phyloP scores from a whole-genome alignment of 2,329 filamentous ascomycete species.

The Ophiostoma tasmaniense region DNA sequence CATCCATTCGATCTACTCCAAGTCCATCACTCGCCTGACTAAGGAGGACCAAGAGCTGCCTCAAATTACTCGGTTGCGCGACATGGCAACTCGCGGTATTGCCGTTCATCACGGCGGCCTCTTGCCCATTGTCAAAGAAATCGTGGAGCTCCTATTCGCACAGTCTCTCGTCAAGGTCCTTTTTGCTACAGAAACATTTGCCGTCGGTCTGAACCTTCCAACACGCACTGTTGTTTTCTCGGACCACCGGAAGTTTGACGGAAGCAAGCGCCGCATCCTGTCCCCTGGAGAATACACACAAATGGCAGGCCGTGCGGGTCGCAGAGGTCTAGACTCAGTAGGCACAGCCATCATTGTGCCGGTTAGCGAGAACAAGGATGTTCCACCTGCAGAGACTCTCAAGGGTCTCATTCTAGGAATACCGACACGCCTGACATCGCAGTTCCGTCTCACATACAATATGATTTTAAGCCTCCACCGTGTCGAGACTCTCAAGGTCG shows the following conservation, averaged over 20 bases:
- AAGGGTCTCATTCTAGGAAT: constrained; percentile 93
- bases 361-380: constrained; percentile 70
- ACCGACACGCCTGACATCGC: constrained; percentile 87
- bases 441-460: constrained; percentile 96
- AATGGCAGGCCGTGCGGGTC: constrained; percentile 92
- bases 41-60: constrained; percentile 84
- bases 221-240: constrained; percentile 97
- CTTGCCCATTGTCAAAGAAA: constrained; percentile 92
- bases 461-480: constrained; percentile 96
- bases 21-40: constrained; percentile 83
- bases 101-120: constrained; percentile 94
- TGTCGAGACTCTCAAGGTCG: constrained; percentile 94
- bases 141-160: constrained; percentile 94
- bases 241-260: constrained; percentile 92
- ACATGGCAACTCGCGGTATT: constrained; percentile 78
- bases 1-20: constrained; percentile 96
- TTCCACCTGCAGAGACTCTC: constrained; percentile 73
- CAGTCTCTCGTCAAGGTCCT: constrained; percentile 92
- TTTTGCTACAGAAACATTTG: constrained; percentile 96
- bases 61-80: constrained; percentile 80
- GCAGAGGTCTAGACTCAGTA: constrained; percentile 84
- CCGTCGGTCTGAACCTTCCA: constrained; percentile 93
- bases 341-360: constrained; percentile 92
- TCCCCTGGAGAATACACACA: constrained; percentile 96
- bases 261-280: constrained; percentile 81